Evolutionary conservation across 495 filamentous ascomycete genomes (phyloP).

Genomic region (Astrothelium macrocarpum): DNA sequence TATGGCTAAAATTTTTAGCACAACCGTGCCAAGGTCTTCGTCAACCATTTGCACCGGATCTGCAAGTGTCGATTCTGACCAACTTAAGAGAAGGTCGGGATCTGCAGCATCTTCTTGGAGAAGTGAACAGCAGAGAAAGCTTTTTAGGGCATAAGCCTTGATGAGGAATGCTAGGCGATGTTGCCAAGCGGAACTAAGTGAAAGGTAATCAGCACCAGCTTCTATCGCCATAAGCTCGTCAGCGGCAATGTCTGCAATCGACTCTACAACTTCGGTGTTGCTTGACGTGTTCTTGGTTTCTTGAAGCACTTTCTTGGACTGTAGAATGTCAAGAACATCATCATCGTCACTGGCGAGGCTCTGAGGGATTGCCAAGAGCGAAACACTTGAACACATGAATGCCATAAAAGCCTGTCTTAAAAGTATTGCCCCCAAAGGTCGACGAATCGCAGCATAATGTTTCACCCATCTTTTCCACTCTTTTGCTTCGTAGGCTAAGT

Average conservation of each 20-base stretch:
- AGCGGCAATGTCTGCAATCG: slow-evolving; percentile 61
- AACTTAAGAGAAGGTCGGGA: slow-evolving; percentile 67
- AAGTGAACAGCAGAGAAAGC: slow-evolving; percentile 74
- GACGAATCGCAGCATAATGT: slow-evolving; percentile 68
- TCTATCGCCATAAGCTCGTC: slow-evolving; percentile 82
- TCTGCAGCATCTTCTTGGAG: slow-evolving; percentile 72
- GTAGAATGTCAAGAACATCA: slow-evolving; percentile 67
- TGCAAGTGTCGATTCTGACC: slow-evolving; percentile 70
- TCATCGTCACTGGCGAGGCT: slow-evolving; percentile 47
- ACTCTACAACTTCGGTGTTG: slow-evolving; percentile 44
- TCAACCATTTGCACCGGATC: slow-evolving; percentile 76
- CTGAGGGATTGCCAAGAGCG: slow-evolving; percentile 53
- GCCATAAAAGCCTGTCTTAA: slow-evolving; percentile 78
- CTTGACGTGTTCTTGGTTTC: slow-evolving; percentile 1
- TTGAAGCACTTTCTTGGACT: slow-evolving; percentile 32
- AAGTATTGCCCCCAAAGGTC: slow-evolving; percentile 85
- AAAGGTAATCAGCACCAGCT: slow-evolving; percentile 77
- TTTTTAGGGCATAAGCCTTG: slow-evolving; percentile 70
- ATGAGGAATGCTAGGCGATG: slow-evolving; percentile 78
- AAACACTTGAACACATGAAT: slow-evolving; percentile 69
- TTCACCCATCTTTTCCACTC: slow-evolving; percentile 77
- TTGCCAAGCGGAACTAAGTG: slow-evolving; percentile 74
- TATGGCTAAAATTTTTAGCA: slow-evolving; percentile 73
- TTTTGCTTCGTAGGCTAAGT: slow-evolving; percentile 40
- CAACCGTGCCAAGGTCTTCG: slow-evolving; percentile 57